These are phyloP conservation scores for Catharanthus roseus DNA, from an alignment of 257 asterid species.

Conservation along the genomic window DNA sequence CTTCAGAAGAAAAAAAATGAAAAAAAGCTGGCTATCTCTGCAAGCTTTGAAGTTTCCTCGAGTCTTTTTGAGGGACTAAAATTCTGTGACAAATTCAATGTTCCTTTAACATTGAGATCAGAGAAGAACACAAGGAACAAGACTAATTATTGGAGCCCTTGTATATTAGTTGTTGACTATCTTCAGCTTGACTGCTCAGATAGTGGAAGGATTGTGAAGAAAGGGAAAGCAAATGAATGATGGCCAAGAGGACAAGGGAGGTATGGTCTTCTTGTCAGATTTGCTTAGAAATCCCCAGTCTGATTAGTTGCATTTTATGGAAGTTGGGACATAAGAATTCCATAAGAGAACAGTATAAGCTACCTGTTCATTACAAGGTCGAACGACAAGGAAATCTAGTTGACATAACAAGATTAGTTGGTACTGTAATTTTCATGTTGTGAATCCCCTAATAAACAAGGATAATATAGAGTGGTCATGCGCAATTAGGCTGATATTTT, in stretches of 20 bases:
- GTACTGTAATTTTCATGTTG: neutral
- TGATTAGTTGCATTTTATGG: neutral
- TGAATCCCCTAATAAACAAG: neutral
- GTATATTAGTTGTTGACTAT: neutral
- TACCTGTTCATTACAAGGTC: neutral
- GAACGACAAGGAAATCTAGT: neutral
- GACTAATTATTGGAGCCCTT: neutral
- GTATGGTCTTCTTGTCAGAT: neutral
- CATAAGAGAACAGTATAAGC: neutral
- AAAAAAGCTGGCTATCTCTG: neutral
- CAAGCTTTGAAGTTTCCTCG: neutral
- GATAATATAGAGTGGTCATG: neutral
- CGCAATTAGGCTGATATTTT: neutral
- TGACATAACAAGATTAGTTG: neutral
- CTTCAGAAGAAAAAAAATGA: neutral
- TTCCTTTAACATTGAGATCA: neutral
- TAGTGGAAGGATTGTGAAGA: neutral
- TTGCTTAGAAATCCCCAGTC: neutral
- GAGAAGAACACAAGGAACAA: neutral
- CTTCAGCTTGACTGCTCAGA: neutral
- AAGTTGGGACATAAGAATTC: neutral
- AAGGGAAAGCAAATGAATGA: neutral
- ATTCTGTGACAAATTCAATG: neutral
- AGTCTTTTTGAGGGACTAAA: neutral
- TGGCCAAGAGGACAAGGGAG: neutral